Conservation (phyloP, 441 rosid genomes). For the Croton laevigatus region DNA sequence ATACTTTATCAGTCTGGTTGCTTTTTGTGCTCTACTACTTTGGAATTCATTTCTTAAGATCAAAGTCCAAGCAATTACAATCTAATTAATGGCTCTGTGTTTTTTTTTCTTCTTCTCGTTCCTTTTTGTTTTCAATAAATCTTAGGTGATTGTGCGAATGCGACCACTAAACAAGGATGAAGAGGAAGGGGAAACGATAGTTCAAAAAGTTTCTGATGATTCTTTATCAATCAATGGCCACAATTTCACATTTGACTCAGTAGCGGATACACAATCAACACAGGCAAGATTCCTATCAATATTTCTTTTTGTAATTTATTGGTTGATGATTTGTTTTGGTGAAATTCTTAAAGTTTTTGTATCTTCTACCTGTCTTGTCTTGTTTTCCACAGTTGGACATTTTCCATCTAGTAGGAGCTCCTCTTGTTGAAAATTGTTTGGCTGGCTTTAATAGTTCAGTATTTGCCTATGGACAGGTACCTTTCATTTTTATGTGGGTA, state of each 20-base stretch:
- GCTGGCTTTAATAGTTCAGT: conserved; percentile 99
- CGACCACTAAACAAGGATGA: conserved; percentile 72
- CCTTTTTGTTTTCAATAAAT: conserved; percentile 2
- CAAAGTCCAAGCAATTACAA: neutral
- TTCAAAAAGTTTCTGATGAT: conserved; percentile 59
- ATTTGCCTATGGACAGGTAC: conserved; percentile 99
- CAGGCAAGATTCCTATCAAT: conserved; percentile 45
- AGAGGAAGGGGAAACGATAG: conserved; percentile 68
- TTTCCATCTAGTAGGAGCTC: conserved; percentile 83
- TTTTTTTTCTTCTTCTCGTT: neutral
- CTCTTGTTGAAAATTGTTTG: conserved; percentile 94
- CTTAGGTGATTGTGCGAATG: conserved; percentile 86
- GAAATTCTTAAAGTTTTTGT: conserved; percentile 14
- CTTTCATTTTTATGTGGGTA: conserved; percentile 5
- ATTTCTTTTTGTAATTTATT: neutral
- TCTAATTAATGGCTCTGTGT: neutral
- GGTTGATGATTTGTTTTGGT: neutral
- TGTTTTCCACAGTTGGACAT: conserved; percentile 61
- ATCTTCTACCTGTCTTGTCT: conserved; percentile 5
- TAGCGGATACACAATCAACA: conserved; percentile 72
- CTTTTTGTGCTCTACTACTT: neutral
- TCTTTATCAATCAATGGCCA: conserved; percentile 78
- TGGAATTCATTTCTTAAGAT: neutral
- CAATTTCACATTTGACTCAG: conserved; percentile 83
- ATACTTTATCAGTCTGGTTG: neutral